Percentiles rank a stretch among this genome's conserved stretches.
Conservation (phyloP, 179 eudicot genomes). For the Amaranthus tricolor region DNA sequence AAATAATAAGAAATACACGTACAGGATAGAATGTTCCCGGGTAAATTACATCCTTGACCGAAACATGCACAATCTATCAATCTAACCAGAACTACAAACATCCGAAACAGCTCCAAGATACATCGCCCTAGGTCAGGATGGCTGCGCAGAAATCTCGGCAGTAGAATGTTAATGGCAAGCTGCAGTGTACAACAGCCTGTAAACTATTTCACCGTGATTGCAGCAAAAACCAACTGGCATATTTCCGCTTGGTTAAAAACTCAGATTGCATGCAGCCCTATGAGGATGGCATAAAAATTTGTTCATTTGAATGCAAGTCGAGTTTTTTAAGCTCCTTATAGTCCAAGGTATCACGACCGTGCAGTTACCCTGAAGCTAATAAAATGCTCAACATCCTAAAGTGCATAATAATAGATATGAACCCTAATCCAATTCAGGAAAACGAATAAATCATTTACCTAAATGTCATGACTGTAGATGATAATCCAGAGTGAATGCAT, state of each 20-base stretch:
- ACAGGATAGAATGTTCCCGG: too few species aligned
- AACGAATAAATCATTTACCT: conserved; percentile 16
- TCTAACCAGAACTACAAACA: background rate
- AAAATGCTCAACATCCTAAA: background rate
- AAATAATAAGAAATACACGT: too few species aligned
- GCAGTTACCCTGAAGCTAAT: background rate
- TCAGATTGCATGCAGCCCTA: conserved; percentile 7
- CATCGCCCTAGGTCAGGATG: background rate
- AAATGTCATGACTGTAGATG: conserved; percentile 52
- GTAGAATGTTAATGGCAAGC: background rate
- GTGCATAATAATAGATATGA: background rate
- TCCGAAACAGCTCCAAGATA: background rate
- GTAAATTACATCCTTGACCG: background rate
- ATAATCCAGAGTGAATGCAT: conserved; percentile 69
- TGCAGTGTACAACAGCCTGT: background rate
- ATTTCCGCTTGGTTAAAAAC: conserved; percentile 1
- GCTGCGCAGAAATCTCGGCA: background rate
- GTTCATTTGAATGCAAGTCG: background rate
- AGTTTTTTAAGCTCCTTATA: background rate
- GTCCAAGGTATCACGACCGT: background rate
- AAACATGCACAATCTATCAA: background rate
- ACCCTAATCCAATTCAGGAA: background rate
- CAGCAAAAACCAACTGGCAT: background rate
- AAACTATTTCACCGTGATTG: background rate
- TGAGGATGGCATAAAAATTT: background rate